phyloP scores from a whole-genome alignment of 768 basidiomycete genomes.

The Termitomyces bulborhizus region DNA sequence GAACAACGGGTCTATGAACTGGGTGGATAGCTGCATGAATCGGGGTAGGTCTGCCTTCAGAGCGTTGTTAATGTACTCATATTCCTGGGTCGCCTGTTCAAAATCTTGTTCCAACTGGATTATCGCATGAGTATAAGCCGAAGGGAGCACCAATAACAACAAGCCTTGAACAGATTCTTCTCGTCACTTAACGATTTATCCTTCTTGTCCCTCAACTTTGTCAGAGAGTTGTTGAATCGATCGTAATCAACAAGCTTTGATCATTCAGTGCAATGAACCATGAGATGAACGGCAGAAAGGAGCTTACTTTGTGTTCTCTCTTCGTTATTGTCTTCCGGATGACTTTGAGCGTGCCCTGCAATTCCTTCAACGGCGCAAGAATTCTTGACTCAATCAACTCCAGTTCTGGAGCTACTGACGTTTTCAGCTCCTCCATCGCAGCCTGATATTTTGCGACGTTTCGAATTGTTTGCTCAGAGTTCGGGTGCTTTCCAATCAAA shows the following conservation, averaged over 20 bases:
- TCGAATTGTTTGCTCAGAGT: slow-evolving; percentile 67
- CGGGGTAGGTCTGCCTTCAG: slow-evolving; percentile 89
- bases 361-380: slow-evolving; percentile 81
- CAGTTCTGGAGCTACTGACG: slow-evolving; percentile 79
- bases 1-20: slow-evolving; percentile 96
- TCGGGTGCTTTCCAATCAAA: slow-evolving; percentile 71
- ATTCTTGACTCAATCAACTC: slow-evolving; percentile 91
- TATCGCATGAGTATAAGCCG: slow-evolving; percentile 11
- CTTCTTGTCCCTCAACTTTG: slow-evolving; percentile 96
- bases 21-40: slow-evolving; percentile 84
- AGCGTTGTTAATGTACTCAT: slow-evolving; percentile 85
- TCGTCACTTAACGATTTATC: slow-evolving; percentile 95
- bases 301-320: slow-evolving; percentile 85
- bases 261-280: background rate
- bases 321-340: slow-evolving; percentile 95
- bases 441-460: slow-evolving; percentile 69
- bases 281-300: background rate
- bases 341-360: slow-evolving; percentile 78
- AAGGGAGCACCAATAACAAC: slow-evolving; percentile 10
- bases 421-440: slow-evolving; percentile 77
- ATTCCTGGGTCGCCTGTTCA: slow-evolving; percentile 86
- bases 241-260: slow-evolving; percentile 84
- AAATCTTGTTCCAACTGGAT: slow-evolving; percentile 90
- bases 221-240: slow-evolving; percentile 92
- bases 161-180: slow-evolving; percentile 93